A percentile compares a stretch with the other conserved stretches of the same genome.
Conservation (phyloP, 441 rosid species). For the Eutrema salsugineum region DNA sequence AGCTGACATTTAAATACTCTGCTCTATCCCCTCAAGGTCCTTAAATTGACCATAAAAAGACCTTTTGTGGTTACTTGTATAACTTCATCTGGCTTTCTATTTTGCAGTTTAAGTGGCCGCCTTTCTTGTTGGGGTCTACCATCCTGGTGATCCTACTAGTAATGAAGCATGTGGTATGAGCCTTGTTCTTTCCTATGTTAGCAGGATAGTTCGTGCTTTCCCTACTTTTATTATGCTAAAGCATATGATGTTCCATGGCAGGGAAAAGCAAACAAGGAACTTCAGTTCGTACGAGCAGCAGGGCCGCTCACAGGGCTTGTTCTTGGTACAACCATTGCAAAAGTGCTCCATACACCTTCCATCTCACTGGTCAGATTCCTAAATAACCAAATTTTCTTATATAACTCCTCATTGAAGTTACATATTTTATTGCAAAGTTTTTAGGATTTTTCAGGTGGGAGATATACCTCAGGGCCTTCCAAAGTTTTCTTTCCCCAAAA, state of each 20-base stretch:
- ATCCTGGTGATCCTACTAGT: slow-evolving; percentile 71
- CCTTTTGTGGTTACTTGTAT: not conserved
- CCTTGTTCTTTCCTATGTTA: not conserved
- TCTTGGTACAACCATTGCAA: slow-evolving; percentile 77
- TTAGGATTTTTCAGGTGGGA: slow-evolving; percentile 64
- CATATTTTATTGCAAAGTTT: slow-evolving; percentile 9
- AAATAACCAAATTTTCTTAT: not conserved
- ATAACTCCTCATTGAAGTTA: not conserved
- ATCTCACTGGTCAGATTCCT: slow-evolving; percentile 74
- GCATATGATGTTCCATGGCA: slow-evolving; percentile 37
- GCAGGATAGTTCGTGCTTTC: not conserved
- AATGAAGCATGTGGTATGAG: slow-evolving; percentile 90
- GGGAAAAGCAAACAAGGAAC: slow-evolving; percentile 87
- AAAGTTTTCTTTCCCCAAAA: slow-evolving; percentile 68
- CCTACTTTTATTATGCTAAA: not conserved
- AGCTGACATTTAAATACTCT: not conserved
- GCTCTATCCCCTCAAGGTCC: not conserved
- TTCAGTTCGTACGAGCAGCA: slow-evolving; percentile 79
- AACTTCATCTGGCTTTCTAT: not conserved
- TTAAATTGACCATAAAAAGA: not conserved
- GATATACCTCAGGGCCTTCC: slow-evolving; percentile 97
- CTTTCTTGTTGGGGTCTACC: slow-evolving; percentile 90
- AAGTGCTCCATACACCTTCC: slow-evolving; percentile 67
- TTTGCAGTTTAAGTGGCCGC: slow-evolving; percentile 90
- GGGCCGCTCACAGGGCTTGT: slow-evolving; percentile 91